Conservation (phyloP, 805 yeast genomes). For the Tetrapisispora iriomotensis region DNA sequence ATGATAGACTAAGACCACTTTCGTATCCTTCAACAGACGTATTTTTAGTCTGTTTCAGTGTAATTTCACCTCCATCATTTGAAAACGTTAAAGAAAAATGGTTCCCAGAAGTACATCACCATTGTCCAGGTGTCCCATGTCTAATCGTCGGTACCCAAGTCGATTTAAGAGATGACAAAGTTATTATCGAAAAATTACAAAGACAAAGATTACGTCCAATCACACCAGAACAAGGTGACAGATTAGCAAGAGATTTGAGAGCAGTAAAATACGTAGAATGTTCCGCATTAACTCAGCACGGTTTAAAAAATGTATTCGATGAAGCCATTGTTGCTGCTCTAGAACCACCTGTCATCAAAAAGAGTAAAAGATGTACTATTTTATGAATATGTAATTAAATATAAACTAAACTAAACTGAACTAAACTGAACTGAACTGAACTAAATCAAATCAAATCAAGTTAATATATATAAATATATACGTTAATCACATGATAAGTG, state of each 20-base stretch:
- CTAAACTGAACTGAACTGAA: background rate
- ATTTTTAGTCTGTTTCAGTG: slow-evolving; percentile 89
- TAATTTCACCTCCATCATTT: slow-evolving; percentile 92
- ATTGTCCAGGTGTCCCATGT: slow-evolving; percentile 97
- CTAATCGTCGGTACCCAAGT: slow-evolving; percentile 94
- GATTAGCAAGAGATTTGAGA: slow-evolving; percentile 83
- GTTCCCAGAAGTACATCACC: slow-evolving; percentile 98
- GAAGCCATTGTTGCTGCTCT: slow-evolving; percentile 97
- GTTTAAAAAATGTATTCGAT: slow-evolving; percentile 94
- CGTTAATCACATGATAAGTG: too few relatives aligned
- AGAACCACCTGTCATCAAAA: slow-evolving; percentile 90
- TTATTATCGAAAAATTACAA: slow-evolving; percentile 77
- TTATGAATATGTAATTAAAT: slow-evolving; percentile 34
- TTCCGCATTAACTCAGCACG: slow-evolving; percentile 94
- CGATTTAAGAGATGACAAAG: slow-evolving; percentile 89
- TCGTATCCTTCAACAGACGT: slow-evolving; percentile 97
- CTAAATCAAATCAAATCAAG: background rate
- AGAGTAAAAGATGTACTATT: slow-evolving; percentile 66
- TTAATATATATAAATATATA: too few relatives aligned
- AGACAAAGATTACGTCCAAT: slow-evolving; percentile 70
- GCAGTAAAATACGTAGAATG: slow-evolving; percentile 97
- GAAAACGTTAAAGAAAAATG: slow-evolving; percentile 97
- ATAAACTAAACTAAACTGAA: background rate
- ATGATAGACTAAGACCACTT: slow-evolving; percentile 92
- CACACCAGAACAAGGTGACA: slow-evolving; percentile 78